Conservation (phyloP, 495 filamentous ascomycete genomes). For the Apodospora peruviana region DNA sequence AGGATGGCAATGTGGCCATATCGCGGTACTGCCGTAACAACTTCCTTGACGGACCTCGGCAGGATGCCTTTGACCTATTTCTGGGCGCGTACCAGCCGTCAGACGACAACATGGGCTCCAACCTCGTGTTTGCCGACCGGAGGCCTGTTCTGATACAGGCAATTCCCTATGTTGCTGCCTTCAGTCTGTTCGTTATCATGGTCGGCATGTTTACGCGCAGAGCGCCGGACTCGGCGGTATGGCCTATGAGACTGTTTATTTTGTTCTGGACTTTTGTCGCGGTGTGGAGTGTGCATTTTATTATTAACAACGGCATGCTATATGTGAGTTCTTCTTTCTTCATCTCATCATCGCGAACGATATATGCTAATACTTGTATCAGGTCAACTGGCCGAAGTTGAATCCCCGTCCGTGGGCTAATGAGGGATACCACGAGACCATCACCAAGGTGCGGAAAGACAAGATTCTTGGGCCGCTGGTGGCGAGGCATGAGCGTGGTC, state of each 20-base stretch:
- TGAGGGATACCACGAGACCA: slow-evolving; percentile 85
- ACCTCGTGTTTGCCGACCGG: slow-evolving; percentile 75
- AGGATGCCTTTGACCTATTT: slow-evolving; percentile 95
- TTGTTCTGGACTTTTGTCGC: slow-evolving; percentile 67
- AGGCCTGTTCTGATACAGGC: slow-evolving; percentile 80
- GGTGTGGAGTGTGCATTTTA: slow-evolving; percentile 65
- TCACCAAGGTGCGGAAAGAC: slow-evolving; percentile 69
- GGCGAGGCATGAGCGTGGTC: slow-evolving; percentile 66
- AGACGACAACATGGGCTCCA: slow-evolving; percentile 54
- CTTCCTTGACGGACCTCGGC: slow-evolving; percentile 84
- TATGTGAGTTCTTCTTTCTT: slow-evolving; percentile 60
- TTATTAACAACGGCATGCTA: slow-evolving; percentile 77
- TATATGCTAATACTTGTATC: background rate
- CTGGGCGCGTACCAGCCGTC: slow-evolving; percentile 75
- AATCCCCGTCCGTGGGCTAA: slow-evolving; percentile 77
- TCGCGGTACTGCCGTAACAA: slow-evolving; percentile 87
- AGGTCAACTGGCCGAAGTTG: slow-evolving; percentile 95
- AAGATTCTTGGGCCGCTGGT: slow-evolving; percentile 68
- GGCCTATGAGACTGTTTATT: slow-evolving; percentile 74
- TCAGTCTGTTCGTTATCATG: slow-evolving; percentile 80
- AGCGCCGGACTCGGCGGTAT: slow-evolving; percentile 59
- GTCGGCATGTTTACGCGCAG: slow-evolving; percentile 68
- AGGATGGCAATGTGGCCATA: slow-evolving; percentile 76
- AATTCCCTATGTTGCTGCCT: slow-evolving; percentile 83
- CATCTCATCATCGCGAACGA: too few species aligned